phyloP scores from a whole-genome alignment of 495 filamentous ascomycete species.

The Aspergillus sclerotioniger region DNA sequence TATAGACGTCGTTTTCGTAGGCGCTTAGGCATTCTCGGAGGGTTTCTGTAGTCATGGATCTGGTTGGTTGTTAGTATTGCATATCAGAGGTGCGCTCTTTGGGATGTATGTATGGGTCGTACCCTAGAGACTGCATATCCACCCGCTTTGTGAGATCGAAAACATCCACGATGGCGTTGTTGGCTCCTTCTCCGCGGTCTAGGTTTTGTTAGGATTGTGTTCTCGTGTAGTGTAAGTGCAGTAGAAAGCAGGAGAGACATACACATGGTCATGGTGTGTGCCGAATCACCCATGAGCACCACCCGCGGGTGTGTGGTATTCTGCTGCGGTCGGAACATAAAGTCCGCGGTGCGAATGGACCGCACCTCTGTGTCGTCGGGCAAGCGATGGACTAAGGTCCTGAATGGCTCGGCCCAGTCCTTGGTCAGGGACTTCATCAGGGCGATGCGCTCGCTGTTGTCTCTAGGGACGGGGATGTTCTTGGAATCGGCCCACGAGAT shows the following conservation, averaged over 20 bases:
- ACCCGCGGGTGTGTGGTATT: constrained; percentile 36
- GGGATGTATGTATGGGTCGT: not conserved
- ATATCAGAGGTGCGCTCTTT: no score
- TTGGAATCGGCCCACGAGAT: constrained; percentile 51
- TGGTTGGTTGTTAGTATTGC: constrained; percentile 6
- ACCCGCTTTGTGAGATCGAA: constrained; percentile 34
- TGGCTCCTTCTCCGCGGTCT: constrained; percentile 59
- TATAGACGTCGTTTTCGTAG: constrained; percentile 54
- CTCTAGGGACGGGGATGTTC: constrained; percentile 40
- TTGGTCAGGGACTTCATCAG: constrained; percentile 53
- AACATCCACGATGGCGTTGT: constrained; percentile 57
- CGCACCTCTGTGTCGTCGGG: constrained; percentile 47
- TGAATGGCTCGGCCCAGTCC: constrained; percentile 58
- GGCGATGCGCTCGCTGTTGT: constrained; percentile 39
- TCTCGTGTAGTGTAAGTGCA: not conserved
- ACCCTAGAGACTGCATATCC: constrained; percentile 17
- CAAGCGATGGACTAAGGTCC: constrained; percentile 42
- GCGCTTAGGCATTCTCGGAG: constrained; percentile 33
- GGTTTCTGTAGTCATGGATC: constrained; percentile 9
- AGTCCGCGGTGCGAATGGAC: constrained; percentile 55
- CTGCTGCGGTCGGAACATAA: constrained; percentile 36
- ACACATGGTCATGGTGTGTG: constrained; percentile 61
- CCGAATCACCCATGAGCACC: constrained; percentile 51
- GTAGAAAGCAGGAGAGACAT: constrained; percentile 14
- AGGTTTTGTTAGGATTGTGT: not conserved